Evolutionary conservation across 306 rosid genomes (phyloP).

Genomic region (Castanea crenata): DNA sequence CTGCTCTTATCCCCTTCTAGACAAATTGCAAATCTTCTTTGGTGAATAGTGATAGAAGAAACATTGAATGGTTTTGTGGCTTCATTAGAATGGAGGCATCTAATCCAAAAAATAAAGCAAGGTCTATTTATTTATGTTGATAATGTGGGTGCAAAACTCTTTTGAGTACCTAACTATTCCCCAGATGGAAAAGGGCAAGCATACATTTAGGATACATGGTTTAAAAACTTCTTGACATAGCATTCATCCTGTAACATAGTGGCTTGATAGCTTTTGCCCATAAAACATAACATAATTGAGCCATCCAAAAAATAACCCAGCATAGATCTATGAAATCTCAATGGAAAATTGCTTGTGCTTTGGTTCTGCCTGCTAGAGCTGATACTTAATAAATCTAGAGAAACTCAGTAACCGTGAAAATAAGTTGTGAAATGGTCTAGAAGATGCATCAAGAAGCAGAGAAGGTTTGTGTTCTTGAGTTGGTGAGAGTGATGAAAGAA

Average conservation of each 20-base stretch:
- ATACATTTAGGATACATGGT: neutral
- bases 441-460: constrained; percentile 4
- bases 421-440: constrained; percentile 46
- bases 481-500: constrained; percentile 58
- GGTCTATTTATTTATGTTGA: too few species aligned
- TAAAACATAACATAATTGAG: neutral
- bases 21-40: neutral
- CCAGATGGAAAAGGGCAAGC: neutral
- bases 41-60: neutral
- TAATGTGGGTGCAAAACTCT: too few species aligned
- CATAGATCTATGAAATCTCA: neutral
- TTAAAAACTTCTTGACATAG: neutral
- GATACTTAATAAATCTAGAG: constrained; percentile 39
- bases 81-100: too few species aligned
- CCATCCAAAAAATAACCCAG: neutral
- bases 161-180: too few species aligned
- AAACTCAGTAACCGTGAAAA: constrained; percentile 65
- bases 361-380: constrained; percentile 6
- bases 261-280: neutral
- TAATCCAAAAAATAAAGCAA: too few species aligned
- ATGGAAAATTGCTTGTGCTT: neutral
- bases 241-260: neutral
- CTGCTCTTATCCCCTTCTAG: neutral
- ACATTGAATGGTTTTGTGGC: neutral
- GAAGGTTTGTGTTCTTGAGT: constrained; percentile 7